Percentiles rank a stretch among this genome's conserved stretches.
These are phyloP conservation scores for Oxalis stricta DNA, from an alignment of 441 rosid genomes.

Conservation along the genomic window DNA sequence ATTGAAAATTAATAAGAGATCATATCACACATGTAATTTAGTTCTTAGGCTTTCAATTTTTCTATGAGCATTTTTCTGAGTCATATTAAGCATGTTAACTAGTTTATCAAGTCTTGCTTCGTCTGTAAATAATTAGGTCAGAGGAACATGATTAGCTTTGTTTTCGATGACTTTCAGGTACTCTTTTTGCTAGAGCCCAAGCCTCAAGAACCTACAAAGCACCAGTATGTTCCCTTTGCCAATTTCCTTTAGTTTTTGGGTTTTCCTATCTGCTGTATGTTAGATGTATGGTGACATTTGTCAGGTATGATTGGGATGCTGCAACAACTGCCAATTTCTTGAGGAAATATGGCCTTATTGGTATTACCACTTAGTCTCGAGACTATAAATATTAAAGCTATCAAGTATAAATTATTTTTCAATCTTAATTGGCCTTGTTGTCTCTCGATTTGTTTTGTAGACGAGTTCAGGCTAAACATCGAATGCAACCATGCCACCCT, in stretches of 20 bases:
- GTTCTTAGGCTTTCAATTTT: too few species aligned
- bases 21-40: too few species aligned
- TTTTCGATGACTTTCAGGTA: constrained; percentile 32
- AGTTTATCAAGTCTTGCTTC: background rate
- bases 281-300: constrained; percentile 6
- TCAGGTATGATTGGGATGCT: constrained; percentile 95
- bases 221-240: constrained; percentile 40
- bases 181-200: constrained; percentile 87
- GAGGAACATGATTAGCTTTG: background rate
- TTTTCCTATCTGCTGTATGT: background rate
- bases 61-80: too few species aligned
- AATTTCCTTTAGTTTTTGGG: background rate
- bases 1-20: too few species aligned
- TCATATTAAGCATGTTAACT: too few species aligned
- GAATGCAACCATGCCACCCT: constrained; percentile 98
- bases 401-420: too few species aligned
- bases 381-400: too few species aligned
- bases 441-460: constrained; percentile 18
- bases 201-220: constrained; percentile 99
- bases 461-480: constrained; percentile 79
- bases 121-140: background rate
- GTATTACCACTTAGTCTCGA: too few species aligned
- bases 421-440: background rate
- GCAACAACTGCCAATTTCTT: constrained; percentile 86
- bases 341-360: constrained; percentile 70